Evolutionary conservation across 257 asterid species (phyloP).

Genomic region (Gardenia jasminoides): DNA sequence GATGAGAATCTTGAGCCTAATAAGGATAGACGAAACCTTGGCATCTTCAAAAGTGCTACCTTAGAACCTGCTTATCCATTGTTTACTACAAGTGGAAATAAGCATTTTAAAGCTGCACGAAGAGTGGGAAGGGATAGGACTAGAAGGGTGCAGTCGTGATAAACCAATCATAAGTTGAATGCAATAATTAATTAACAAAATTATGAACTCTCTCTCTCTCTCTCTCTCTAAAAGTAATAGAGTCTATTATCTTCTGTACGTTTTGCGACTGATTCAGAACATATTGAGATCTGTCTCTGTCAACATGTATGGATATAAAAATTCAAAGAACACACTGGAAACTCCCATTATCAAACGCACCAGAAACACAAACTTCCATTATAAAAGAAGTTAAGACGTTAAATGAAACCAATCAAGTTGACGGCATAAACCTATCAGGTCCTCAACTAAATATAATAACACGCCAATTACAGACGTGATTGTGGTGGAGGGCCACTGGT

Average conservation of each 20-base stretch:
- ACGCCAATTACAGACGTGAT: constrained; percentile 16
- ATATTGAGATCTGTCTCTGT: background rate
- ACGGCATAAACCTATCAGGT: background rate
- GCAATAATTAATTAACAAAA: background rate
- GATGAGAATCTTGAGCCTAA: constrained; percentile 19
- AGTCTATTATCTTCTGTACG: background rate
- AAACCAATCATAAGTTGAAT: too few relatives aligned
- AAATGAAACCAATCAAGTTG: background rate
- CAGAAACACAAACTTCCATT: too few relatives aligned
- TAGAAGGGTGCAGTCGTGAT: background rate
- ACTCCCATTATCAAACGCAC: background rate
- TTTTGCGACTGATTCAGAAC: background rate
- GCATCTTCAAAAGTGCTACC: background rate
- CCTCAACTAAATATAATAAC: background rate
- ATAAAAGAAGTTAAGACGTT: background rate
- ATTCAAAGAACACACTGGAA: background rate
- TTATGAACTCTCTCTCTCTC: background rate
- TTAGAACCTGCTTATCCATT: background rate
- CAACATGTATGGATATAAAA: background rate
- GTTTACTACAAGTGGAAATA: background rate
- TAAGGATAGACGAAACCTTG: background rate
- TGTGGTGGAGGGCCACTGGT: background rate
- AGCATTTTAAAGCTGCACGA: background rate
- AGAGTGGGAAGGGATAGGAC: background rate
- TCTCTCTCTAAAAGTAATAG: too few relatives aligned